phyloP scores from a whole-genome alignment of 768 basidiomycete species.

The Wakefieldia striispora region DNA sequence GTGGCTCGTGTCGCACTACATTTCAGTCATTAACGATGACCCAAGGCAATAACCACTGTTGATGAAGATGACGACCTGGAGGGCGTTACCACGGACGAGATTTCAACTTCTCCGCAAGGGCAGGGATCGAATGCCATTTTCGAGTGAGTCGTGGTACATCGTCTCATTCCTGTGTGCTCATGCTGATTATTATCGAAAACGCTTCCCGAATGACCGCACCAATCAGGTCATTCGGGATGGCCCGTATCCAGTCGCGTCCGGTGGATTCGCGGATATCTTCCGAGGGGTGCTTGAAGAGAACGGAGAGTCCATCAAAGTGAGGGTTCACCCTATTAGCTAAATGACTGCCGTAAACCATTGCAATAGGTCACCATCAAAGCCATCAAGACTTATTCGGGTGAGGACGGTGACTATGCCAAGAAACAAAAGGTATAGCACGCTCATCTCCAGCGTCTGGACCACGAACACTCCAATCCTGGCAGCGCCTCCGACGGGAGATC shows the following conservation, averaged over 20 bases:
- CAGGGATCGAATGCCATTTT: neutral
- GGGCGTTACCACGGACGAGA: neutral
- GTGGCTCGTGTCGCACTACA: neutral
- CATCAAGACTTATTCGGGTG: too few species aligned
- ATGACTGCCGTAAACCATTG: too few species aligned
- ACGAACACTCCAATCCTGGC: neutral
- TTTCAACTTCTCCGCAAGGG: neutral
- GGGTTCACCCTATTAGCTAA: neutral
- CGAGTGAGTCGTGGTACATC: neutral
- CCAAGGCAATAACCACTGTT: neutral
- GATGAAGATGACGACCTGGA: neutral
- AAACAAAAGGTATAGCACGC: too few species aligned
- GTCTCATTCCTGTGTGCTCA: neutral
- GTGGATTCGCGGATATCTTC: conserved; percentile 1
- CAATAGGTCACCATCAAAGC: neutral
- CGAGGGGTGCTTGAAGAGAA: neutral
- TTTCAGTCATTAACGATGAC: neutral
- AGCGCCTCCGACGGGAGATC: conserved; percentile 23
- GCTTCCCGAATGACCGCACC: neutral
- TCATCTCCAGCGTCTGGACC: neutral
- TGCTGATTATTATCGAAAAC: neutral
- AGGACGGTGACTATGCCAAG: too few species aligned
- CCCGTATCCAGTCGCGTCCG: neutral
- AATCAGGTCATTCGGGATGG: neutral
- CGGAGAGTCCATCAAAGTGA: neutral